These are phyloP conservation scores for Aspergillus conjunctus DNA, from an alignment of 495 filamentous ascomycete species.

Conservation along the genomic window DNA sequence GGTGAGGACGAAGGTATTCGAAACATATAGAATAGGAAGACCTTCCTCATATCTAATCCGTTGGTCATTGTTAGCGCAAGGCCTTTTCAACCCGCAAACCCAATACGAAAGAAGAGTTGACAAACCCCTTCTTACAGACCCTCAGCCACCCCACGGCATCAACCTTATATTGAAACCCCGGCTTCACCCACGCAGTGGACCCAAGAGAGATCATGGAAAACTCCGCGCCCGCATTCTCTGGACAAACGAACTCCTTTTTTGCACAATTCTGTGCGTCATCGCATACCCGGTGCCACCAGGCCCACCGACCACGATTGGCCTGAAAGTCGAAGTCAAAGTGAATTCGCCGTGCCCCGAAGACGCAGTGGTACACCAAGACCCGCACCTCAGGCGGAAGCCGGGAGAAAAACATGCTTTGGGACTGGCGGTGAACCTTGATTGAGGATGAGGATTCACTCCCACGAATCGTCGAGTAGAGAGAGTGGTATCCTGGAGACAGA, in stretches of 20 bases:
- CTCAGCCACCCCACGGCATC: conserved; percentile 14
- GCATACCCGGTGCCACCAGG: conserved; percentile 20
- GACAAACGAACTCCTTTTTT: conserved; percentile 13
- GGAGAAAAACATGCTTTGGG: conserved; percentile 15
- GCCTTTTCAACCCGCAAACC: background rate
- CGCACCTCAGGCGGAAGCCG: conserved; percentile 17
- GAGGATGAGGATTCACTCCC: background rate
- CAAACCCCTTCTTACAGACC: conserved; percentile 11
- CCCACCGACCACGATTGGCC: conserved; percentile 2
- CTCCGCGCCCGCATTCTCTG: conserved; percentile 19
- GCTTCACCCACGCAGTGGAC: conserved; percentile 12
- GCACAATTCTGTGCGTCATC: conserved; percentile 17
- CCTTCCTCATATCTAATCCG: conserved; percentile 11
- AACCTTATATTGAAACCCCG: conserved; percentile 19
- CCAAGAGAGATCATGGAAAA: conserved; percentile 13
- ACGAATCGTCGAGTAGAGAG: background rate
- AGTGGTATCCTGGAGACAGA: conserved; percentile 4
- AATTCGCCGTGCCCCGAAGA: conserved; percentile 15
- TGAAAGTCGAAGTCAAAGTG: conserved; percentile 19
- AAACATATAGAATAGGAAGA: conserved; percentile 9
- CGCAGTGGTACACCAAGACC: conserved; percentile 12
- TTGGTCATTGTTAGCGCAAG: background rate
- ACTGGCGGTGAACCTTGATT: conserved; percentile 5
- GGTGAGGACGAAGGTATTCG: conserved; percentile 19
- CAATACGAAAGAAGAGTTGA: background rate